These are phyloP conservation scores for Trichocomaceae sp. DNA, from an alignment of 2,329 filamentous ascomycete genomes.

Conservation along the genomic window DNA sequence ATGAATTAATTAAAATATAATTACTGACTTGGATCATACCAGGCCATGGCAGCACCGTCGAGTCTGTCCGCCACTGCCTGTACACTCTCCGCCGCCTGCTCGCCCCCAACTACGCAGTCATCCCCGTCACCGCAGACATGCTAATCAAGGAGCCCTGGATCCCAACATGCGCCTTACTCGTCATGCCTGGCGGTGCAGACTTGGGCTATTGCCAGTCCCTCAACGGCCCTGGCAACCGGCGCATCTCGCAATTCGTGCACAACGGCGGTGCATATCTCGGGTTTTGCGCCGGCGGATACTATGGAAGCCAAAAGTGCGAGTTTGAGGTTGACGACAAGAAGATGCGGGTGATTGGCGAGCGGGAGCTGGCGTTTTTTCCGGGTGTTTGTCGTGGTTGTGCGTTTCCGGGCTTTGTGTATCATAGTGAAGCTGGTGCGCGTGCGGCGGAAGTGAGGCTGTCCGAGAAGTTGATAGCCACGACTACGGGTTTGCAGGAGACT, in stretches of 20 bases:
- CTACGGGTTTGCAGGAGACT: too few relatives aligned
- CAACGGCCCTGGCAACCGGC: slow-evolving; percentile 79
- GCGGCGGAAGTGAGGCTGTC: slow-evolving; percentile 62
- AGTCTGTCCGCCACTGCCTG: slow-evolving; percentile 84
- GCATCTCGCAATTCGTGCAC: slow-evolving; percentile 78
- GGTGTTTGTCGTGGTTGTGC: slow-evolving; percentile 79
- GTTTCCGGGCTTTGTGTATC: slow-evolving; percentile 83
- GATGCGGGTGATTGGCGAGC: slow-evolving; percentile 76
- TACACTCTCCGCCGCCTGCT: slow-evolving; percentile 80
- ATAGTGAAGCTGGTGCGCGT: slow-evolving; percentile 75
- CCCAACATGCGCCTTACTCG: slow-evolving; percentile 76
- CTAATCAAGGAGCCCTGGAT: slow-evolving; percentile 90
- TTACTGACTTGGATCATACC: slow-evolving; percentile 23
- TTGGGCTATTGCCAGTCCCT: slow-evolving; percentile 81
- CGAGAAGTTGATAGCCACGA: slow-evolving; percentile 53
- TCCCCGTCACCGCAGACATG: slow-evolving; percentile 69
- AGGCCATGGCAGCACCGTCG: slow-evolving; percentile 79
- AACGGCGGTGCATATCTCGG: slow-evolving; percentile 80
- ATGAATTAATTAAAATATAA: slow-evolving; percentile 20
- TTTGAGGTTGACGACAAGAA: slow-evolving; percentile 79
- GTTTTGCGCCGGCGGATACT: slow-evolving; percentile 93
- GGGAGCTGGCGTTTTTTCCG: slow-evolving; percentile 84
- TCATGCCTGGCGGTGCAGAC: slow-evolving; percentile 92
- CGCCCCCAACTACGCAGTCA: slow-evolving; percentile 86
- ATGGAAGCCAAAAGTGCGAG: slow-evolving; percentile 72